A percentile compares a stretch with the other conserved stretches of the same genome.
Evolutionary conservation across 2,329 filamentous ascomycete genomes (phyloP).

Genomic region (Cercospora janseana): DNA sequence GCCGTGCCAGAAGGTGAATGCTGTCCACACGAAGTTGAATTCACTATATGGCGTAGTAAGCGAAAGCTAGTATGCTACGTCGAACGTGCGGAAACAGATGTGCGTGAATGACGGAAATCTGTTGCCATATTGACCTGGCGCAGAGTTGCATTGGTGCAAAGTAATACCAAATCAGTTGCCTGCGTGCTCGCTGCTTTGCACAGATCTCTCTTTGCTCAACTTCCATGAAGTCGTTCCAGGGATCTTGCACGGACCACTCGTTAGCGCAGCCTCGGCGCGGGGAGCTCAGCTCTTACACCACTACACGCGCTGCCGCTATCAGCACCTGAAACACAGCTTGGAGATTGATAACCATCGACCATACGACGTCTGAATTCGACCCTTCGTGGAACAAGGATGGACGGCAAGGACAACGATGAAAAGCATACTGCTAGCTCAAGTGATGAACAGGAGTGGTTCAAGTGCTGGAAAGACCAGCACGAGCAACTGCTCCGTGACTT

Average conservation of each 20-base stretch:
- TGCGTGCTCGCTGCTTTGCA: too few relatives aligned
- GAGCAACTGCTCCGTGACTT: constrained; percentile 18
- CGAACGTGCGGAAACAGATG: too few relatives aligned
- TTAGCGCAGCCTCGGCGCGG: neutral
- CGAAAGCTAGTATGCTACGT: too few relatives aligned
- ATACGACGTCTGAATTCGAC: neutral
- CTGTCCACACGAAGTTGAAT: too few relatives aligned
- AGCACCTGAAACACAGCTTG: constrained; percentile 6
- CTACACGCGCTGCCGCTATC: neutral
- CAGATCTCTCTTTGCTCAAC: too few relatives aligned
- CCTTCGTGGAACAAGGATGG: constrained; percentile 13
- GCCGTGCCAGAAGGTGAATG: too few relatives aligned
- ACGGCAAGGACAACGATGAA: constrained; percentile 16
- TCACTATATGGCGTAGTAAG: too few relatives aligned
- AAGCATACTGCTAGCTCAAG: constrained; percentile 13
- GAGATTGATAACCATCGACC: neutral
- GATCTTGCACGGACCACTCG: neutral
- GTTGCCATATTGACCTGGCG: too few relatives aligned
- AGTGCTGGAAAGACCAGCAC: constrained; percentile 18
- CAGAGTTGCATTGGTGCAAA: too few relatives aligned
- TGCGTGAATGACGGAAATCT: too few relatives aligned
- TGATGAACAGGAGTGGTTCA: constrained; percentile 14
- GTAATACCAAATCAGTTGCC: too few relatives aligned
- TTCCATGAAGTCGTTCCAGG: too few relatives aligned
- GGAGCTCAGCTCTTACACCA: constrained; percentile 1